A percentile compares a stretch with the other conserved stretches of the same genome.
phyloP scores from a whole-genome alignment of 2,329 filamentous ascomycete species.

The Claviceps citrina region DNA sequence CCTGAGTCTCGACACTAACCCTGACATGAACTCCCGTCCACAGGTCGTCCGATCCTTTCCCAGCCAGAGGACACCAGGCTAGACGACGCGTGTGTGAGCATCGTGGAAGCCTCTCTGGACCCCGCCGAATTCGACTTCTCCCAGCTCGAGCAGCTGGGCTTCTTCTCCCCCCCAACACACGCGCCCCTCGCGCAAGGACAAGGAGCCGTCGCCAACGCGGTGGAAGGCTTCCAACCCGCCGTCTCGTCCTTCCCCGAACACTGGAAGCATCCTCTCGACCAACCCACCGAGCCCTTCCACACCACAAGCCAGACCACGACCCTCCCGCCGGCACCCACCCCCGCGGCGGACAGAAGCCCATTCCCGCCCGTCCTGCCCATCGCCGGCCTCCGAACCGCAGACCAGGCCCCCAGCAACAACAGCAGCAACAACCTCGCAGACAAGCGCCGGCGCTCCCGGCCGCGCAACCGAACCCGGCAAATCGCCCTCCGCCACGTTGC shows the following conservation, averaged over 20 bases:
- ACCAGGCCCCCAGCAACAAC: background rate
- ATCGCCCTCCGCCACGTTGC: constrained; percentile 17
- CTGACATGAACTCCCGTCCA: no score
- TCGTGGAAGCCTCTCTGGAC: constrained; percentile 16
- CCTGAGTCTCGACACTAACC: background rate
- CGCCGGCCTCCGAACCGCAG: background rate
- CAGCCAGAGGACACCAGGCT: constrained; percentile 11
- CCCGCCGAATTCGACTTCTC: constrained; percentile 21
- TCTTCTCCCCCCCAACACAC: constrained; percentile 12
- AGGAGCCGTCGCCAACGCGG: constrained; percentile 9
- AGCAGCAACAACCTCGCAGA: no score
- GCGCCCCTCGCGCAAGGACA: constrained; percentile 18
- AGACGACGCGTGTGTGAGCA: constrained; percentile 15
- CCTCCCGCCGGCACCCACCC: background rate
- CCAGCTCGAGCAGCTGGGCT: constrained; percentile 18
- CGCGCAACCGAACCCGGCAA: constrained; percentile 16
- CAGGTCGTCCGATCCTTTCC: constrained; percentile 14
- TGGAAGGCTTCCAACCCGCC: constrained; percentile 8
- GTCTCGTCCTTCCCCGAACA: constrained; percentile 11
- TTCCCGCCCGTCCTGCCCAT: background rate
- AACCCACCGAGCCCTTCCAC: constrained; percentile 6
- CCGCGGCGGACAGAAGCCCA: background rate
- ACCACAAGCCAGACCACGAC: background rate
- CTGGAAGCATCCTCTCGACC: constrained; percentile 10
- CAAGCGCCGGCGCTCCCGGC: constrained; percentile 12